These are phyloP conservation scores for Penicillium sp. DNA, from an alignment of 2,329 filamentous ascomycete genomes.

Conservation along the genomic window DNA sequence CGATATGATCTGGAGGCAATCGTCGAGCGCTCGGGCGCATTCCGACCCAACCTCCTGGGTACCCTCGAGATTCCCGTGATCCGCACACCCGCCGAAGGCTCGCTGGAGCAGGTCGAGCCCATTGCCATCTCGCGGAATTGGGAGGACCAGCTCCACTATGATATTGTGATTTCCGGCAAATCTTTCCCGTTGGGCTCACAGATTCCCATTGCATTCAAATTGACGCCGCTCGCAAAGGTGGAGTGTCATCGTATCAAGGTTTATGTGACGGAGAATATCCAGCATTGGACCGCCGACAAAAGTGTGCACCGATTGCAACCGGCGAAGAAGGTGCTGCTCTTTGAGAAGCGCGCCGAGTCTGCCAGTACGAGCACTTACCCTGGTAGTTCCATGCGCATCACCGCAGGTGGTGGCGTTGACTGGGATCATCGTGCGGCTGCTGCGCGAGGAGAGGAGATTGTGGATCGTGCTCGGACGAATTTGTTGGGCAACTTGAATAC, in stretches of 20 bases:
- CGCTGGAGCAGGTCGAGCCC: constrained; percentile 87
- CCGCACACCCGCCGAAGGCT: constrained; percentile 83
- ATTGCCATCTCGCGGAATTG: constrained; percentile 92
- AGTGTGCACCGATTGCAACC: constrained; percentile 84
- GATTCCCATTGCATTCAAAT: constrained; percentile 91
- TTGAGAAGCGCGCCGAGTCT: constrained; percentile 86
- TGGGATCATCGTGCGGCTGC: constrained; percentile 65
- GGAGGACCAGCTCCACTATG: constrained; percentile 95
- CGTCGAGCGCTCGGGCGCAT: constrained; percentile 85
- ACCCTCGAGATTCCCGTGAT: constrained; percentile 82
- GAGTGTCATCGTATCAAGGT: constrained; percentile 93
- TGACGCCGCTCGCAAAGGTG: constrained; percentile 90
- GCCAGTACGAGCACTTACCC: constrained; percentile 74
- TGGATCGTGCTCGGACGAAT: constrained; percentile 66
- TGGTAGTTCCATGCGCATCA: constrained; percentile 75
- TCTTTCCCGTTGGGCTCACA: constrained; percentile 87
- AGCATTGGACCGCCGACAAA: constrained; percentile 87
- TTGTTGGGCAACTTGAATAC: constrained; percentile 79
- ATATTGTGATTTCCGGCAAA: constrained; percentile 95
- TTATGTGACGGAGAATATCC: constrained; percentile 85
- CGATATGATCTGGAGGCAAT: constrained; percentile 86
- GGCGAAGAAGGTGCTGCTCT: constrained; percentile 80
- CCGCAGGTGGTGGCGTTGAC: constrained; percentile 80
- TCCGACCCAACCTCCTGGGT: constrained; percentile 85
- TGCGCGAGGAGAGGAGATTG: constrained; percentile 61